phyloP scores from a whole-genome alignment of 2,329 filamentous ascomycete species.

The Elsinoe arachidis region DNA sequence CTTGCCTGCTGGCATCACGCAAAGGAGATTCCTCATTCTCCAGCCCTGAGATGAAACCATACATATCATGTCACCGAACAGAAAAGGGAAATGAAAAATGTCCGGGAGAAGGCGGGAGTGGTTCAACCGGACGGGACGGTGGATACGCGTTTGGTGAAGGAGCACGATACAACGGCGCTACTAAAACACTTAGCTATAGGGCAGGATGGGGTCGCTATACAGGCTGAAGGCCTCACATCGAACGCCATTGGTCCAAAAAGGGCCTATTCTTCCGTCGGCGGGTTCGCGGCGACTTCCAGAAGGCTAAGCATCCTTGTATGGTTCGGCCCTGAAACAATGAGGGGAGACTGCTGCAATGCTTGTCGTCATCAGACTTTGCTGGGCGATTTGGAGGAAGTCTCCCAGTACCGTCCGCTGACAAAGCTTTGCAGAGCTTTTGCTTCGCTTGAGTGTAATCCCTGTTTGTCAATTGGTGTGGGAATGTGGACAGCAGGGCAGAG shows the following conservation, averaged over 20 bases:
- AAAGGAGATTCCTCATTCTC: neutral
- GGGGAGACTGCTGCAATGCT: neutral
- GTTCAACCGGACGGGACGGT: neutral
- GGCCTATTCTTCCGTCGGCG: neutral
- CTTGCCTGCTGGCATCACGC: neutral
- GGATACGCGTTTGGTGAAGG: neutral
- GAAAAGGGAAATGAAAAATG: neutral
- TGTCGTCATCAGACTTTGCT: neutral
- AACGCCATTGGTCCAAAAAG: neutral
- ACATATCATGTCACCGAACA: neutral
- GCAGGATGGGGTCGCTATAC: neutral
- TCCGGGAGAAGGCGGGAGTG: conserved; percentile 4
- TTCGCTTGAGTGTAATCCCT: neutral
- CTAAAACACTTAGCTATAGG: conserved; percentile 4
- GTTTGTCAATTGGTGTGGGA: neutral
- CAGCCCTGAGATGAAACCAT: neutral
- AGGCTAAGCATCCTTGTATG: neutral
- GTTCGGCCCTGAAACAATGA: conserved; percentile 8
- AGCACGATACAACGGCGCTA: neutral
- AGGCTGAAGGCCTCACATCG: neutral
- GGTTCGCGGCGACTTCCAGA: neutral
- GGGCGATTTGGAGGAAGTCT: neutral
- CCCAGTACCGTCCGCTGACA: neutral
- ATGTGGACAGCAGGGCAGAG: neutral
- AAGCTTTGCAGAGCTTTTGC: neutral